Evolutionary conservation across 805 yeast genomes (phyloP), one percentile per base, ranked within the genome.

Genomic region (Wickerhamiella parazyma): DNA sequence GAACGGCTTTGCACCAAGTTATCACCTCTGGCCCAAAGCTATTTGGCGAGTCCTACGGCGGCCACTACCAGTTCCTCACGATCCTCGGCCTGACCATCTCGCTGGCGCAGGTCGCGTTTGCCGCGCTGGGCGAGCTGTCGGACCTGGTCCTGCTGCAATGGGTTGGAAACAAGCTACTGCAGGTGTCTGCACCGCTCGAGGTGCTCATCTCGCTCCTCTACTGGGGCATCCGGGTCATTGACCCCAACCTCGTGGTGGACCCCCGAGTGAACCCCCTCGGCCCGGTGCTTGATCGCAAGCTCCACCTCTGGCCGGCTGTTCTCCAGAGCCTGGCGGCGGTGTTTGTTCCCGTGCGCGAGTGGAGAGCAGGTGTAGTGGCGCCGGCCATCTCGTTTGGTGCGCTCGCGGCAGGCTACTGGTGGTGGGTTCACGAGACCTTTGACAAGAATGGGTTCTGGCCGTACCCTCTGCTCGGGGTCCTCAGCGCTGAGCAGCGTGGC

Each of bases 11-110:
- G 24, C 22, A 40, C 20, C 33, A 35, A n/a, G 44, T 52, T 1
- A 19, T 50, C 16, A 22, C n/a, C 34, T 45, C 45, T 8, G 51
- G 45, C 37, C 11, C 51, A 12, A 12, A 45, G 16, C 35, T 50
- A 10, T 41, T 50, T 11, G 44, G 48, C 19, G 25, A 44, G 18
- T 47, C 54, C 16, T 54, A 49, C 41, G 63, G 64, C 25, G 57
- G 75, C 64, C 50, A 71, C 47, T 42, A 51, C 46, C 54, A 53
- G 48, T 41, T 62, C 59, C 53, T 61, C 41, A 61, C 65, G 24
- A 54, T 55, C 33, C 46, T 52, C 44, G 53, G 55, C 21, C 45
- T 58, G 33, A 33, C 47, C 41, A 46, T 54, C 46, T 21, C 55
- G 20, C 44, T 51, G 17, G 29, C 45, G 16, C 53, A 49, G 40